Evolutionary conservation across 2,329 filamentous ascomycete genomes (phyloP), one percentile per base, ranked within the genome.

Genomic region (Hypoxylon sp.): DNA sequence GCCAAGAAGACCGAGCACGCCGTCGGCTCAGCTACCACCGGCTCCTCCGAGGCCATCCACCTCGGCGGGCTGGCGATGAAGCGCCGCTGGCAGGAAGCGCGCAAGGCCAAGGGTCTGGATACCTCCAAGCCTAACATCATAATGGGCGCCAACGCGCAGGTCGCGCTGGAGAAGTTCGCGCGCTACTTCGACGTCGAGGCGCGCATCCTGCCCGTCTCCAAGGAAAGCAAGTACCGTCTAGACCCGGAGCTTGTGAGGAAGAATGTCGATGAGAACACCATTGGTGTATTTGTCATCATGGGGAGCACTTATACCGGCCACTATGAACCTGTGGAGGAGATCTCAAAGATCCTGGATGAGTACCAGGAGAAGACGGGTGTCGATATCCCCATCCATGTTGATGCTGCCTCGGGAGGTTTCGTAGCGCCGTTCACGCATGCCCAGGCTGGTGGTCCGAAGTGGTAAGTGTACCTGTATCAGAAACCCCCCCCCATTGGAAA

Each of bases 241-340:
- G 90, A 93, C 71, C 88, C 90, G 0, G 83, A 88, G 3, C 79
- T 89, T 27, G 88, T 92, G 0, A 88, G 85, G 74, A 77, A 92
- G 73, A 90, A 91, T 69, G 85, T 93, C 35, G 90, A 93, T 68
- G 91, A 93, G 79, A 93, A 93, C 72, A 93, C 91, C 0, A 92
- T 93, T 72, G 91, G 91, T n/a, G 82, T 93, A 0, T 93, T 92
- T 74, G 89, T 91, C 0, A 93, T 93, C 59, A 75, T 93, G 4
- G 91, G 91, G 2, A 90, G 86, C 56, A 93, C 91, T 0, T 93
- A 93, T 72, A 93, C 91, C 0, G 91, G 91, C 0, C 90, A 93
- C 75, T 93, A 90, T 69, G 91, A 93, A 78, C 90, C 90, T 0
- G 90, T 93, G 0, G 88, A 92, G 76, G 88, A 90, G 73, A 86